Conservation (phyloP, 257 asterid species). For the Orobanche coerulescens region DNA sequence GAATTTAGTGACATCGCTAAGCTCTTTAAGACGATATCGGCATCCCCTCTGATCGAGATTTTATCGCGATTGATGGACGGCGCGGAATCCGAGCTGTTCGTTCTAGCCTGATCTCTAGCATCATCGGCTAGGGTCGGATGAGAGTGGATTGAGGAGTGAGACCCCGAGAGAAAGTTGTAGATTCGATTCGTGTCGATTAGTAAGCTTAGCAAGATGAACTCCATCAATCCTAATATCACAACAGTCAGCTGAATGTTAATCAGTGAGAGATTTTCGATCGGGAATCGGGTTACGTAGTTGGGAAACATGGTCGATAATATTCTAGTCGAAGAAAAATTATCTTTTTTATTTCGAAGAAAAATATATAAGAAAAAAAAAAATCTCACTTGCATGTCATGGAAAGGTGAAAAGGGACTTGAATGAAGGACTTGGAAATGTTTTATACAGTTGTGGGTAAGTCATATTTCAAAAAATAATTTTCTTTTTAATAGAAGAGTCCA, state of each 20-base stretch:
- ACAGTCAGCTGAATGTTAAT: slow-evolving; percentile 22
- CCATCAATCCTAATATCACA: slow-evolving; percentile 31
- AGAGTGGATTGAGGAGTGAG: slow-evolving; percentile 23
- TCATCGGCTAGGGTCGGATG: neutral
- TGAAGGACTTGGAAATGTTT: slow-evolving; percentile 1
- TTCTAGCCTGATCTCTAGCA: neutral
- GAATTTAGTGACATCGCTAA: slow-evolving; percentile 34
- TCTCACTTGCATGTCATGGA: slow-evolving; percentile 9
- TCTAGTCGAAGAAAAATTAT: slow-evolving; percentile 10
- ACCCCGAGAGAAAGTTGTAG: slow-evolving; percentile 25
- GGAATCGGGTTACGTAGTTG: slow-evolving; percentile 21
- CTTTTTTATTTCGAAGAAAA: too few species aligned
- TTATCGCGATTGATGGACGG: slow-evolving; percentile 7
- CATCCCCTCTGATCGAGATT: slow-evolving; percentile 35
- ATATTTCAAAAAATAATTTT: too few species aligned
- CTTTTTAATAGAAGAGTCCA: too few species aligned
- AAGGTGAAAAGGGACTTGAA: neutral
- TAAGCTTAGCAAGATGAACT: slow-evolving; percentile 25
- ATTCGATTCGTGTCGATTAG: slow-evolving; percentile 26
- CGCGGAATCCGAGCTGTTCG: neutral
- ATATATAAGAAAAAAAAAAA: too few species aligned
- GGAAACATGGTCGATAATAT: slow-evolving; percentile 24
- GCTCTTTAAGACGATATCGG: slow-evolving; percentile 34
- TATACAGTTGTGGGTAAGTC: too few species aligned
- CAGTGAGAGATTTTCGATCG: slow-evolving; percentile 20